Conservation (phyloP, 768 basidiomycete species). For the Calocera cornea region DNA sequence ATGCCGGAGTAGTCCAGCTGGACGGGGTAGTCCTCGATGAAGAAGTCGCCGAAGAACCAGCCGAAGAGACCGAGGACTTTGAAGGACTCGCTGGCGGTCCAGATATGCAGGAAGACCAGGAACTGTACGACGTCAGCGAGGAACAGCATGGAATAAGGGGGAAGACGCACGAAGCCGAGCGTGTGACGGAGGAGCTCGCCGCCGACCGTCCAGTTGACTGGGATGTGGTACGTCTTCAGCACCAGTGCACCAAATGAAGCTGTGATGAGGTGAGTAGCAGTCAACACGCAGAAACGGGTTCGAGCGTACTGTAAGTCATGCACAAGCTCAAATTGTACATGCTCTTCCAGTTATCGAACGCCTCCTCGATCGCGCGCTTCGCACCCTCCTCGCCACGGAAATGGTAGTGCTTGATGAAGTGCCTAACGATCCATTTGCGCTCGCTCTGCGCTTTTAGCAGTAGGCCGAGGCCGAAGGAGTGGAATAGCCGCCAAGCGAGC, state of each 20-base stretch:
- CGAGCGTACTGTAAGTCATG: slow-evolving; percentile 79
- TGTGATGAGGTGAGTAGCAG: slow-evolving; percentile 21
- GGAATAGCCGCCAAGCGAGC: slow-evolving; percentile 70
- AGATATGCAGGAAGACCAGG: slow-evolving; percentile 74
- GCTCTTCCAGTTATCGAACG: slow-evolving; percentile 89
- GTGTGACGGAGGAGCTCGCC: slow-evolving; percentile 79
- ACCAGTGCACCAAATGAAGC: slow-evolving; percentile 76
- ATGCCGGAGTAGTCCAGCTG: slow-evolving; percentile 93
- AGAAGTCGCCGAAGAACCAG: slow-evolving; percentile 98
- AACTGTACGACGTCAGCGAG: slow-evolving; percentile 34
- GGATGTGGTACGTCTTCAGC: slow-evolving; percentile 79
- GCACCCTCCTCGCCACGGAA: slow-evolving; percentile 54
- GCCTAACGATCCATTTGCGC: slow-evolving; percentile 79
- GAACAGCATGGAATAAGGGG: background rate
- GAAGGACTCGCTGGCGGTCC: slow-evolving; percentile 81
- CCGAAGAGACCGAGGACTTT: slow-evolving; percentile 92
- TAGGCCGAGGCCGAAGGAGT: slow-evolving; percentile 75
- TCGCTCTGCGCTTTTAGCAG: slow-evolving; percentile 74
- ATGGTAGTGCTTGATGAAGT: slow-evolving; percentile 89
- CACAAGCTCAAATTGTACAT: slow-evolving; percentile 84
- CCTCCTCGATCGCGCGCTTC: slow-evolving; percentile 74
- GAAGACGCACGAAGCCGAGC: slow-evolving; percentile 56
- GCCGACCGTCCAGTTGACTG: slow-evolving; percentile 75
- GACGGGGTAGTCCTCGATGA: slow-evolving; percentile 84
- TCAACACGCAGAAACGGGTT: background rate